These are phyloP conservation scores for Hemileccinum hortonii DNA, from an alignment of 1,284 basidiomycete species.

Conservation along the genomic window DNA sequence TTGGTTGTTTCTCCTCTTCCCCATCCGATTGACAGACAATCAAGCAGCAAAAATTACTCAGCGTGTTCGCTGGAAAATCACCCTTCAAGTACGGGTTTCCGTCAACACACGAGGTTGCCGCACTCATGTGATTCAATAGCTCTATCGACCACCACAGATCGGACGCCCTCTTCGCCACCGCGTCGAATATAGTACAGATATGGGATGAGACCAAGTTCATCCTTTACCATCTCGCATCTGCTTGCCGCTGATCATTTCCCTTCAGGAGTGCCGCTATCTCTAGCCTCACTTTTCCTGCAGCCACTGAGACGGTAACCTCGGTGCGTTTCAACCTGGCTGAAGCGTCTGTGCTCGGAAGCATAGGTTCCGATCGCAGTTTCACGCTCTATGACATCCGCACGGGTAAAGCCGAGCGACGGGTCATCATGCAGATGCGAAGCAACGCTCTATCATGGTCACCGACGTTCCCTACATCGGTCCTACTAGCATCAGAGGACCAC, in stretches of 20 bases:
- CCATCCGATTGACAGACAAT: conserved; percentile 2
- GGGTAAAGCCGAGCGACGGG: conserved; percentile 88
- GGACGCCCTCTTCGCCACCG: conserved; percentile 89
- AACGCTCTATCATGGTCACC: conserved; percentile 96
- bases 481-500: conserved; percentile 97
- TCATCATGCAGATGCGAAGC: conserved; percentile 89
- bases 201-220: conserved; percentile 93
- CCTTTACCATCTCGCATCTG: neutral
- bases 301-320: conserved; percentile 83
- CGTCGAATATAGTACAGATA: conserved; percentile 89
- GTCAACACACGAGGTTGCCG: neutral
- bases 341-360: conserved; percentile 88
- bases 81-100: conserved; percentile 68
- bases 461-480: conserved; percentile 86
- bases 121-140: conserved; percentile 41
- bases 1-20: neutral
- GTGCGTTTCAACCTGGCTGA: conserved; percentile 95
- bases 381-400: conserved; percentile 96
- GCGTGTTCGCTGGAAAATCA: conserved; percentile 77
- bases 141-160: conserved; percentile 92
- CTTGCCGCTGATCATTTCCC: conserved; percentile 8
- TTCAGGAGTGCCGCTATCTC: conserved; percentile 71
- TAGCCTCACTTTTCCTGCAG: conserved; percentile 79
- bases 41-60: conserved; percentile 57
- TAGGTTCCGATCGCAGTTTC: conserved; percentile 93